Conservation (phyloP, 768 basidiomycete species). For the Obba rivulosa region DNA sequence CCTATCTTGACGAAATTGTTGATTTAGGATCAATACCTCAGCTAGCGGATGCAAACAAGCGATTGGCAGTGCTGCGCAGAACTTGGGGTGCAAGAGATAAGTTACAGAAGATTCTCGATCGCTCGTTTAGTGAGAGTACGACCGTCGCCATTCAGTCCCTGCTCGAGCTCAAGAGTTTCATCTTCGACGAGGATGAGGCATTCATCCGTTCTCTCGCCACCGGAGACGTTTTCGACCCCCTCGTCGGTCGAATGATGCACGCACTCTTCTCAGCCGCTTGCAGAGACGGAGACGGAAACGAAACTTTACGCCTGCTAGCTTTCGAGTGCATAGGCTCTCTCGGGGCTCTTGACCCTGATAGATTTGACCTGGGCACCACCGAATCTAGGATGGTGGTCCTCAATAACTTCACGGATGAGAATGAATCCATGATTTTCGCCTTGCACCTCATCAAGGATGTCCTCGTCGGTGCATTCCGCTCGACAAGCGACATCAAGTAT, state of each 20-base stretch:
- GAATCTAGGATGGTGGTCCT: conserved; percentile 68
- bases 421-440: conserved; percentile 74
- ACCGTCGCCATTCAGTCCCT: conserved; percentile 72
- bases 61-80: conserved; percentile 41
- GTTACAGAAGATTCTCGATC: conserved; percentile 65
- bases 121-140: conserved; percentile 72
- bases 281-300: conserved; percentile 73
- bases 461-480: conserved; percentile 84
- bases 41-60: conserved; percentile 38
- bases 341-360: conserved; percentile 93
- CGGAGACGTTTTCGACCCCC: conserved; percentile 82
- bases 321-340: conserved; percentile 90
- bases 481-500: conserved; percentile 90
- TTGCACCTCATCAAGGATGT: conserved; percentile 81
- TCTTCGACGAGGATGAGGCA: conserved; percentile 43
- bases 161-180: conserved; percentile 65
- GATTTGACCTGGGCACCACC: conserved; percentile 60
- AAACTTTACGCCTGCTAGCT: conserved; percentile 61
- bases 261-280: conserved; percentile 64
- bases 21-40: conserved; percentile 72
- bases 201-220: conserved; percentile 61
- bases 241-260: conserved; percentile 63
- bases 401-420: conserved; percentile 75
- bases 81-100: conserved; percentile 47
- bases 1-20: conserved; percentile 71